Percentiles rank a stretch among this genome's conserved stretches.
Conservation (phyloP, 805 yeast genomes). For the Yamadazyma sp. region DNA sequence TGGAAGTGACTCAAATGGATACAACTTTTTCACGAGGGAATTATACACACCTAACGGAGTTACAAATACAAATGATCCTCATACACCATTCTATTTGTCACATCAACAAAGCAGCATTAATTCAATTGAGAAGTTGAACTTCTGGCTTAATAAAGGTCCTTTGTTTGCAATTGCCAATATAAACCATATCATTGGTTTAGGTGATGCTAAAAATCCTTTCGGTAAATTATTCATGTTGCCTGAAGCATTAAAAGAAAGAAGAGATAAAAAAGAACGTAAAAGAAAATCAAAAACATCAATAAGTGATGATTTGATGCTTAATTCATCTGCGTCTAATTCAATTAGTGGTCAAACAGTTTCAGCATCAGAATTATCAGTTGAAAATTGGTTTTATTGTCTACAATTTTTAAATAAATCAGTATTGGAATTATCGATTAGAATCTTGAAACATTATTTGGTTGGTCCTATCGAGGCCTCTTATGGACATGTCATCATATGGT, state of each 20-base stretch:
- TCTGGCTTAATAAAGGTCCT: constrained; percentile 76
- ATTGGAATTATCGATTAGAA: constrained; percentile 64
- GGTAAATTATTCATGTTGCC: constrained; percentile 71
- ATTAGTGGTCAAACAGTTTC: constrained; percentile 29
- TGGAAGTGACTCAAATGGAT: constrained; percentile 63
- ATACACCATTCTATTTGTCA: constrained; percentile 31
- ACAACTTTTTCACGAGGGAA: constrained; percentile 54
- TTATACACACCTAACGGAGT: constrained; percentile 33
- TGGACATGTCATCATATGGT: constrained; percentile 75
- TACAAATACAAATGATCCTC: constrained; percentile 26
- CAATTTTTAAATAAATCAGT: constrained; percentile 60
- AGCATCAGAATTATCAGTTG: constrained; percentile 32
- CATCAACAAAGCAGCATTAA: constrained; percentile 22
- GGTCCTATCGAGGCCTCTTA: constrained; percentile 72
- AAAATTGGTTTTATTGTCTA: constrained; percentile 58
- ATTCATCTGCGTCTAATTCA: constrained; percentile 16
- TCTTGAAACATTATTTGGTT: constrained; percentile 58
- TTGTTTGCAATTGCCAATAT: constrained; percentile 75
- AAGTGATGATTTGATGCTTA: constrained; percentile 13
- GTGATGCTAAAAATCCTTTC: constrained; percentile 72
- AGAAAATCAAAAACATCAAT: constrained; percentile 37
- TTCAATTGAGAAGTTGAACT: constrained; percentile 50
- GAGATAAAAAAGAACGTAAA: constrained; percentile 67
- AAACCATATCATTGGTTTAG: constrained; percentile 73
- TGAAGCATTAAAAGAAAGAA: constrained; percentile 67